phyloP scores from a whole-genome alignment of 2,329 filamentous ascomycete genomes.

The Decorospora gaudefroyi region DNA sequence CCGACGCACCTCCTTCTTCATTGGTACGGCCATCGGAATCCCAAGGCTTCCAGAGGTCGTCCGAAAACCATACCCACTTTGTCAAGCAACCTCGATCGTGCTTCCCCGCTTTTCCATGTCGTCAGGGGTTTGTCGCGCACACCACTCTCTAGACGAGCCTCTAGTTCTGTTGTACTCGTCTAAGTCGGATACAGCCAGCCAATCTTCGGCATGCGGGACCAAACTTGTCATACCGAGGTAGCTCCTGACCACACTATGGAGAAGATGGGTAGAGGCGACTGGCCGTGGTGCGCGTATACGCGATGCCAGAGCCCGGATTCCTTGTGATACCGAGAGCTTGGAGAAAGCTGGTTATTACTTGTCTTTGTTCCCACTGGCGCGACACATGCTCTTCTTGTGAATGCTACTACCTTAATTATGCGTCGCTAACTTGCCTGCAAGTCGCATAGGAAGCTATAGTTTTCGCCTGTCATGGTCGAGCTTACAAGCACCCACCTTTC shows the following conservation, averaged over 20 bases:
- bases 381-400: conserved; percentile 6
- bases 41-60: conserved; percentile 14
- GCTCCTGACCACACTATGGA: too few species aligned
- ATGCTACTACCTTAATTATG: conserved; percentile 9
- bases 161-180: background rate
- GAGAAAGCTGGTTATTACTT: background rate
- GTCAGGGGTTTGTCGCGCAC: conserved; percentile 4
- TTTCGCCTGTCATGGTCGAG: conserved; percentile 29
- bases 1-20: background rate
- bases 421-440: conserved; percentile 2
- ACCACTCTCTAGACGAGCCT: conserved; percentile 3
- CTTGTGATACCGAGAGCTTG: conserved; percentile 4
- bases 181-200: conserved; percentile 6
- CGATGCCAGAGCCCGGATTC: conserved; percentile 1
- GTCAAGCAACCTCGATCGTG: conserved; percentile 5
- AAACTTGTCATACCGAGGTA: conserved; percentile 16
- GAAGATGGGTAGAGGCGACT: background rate
- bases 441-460: background rate
- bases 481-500: conserved; percentile 24
- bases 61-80: conserved; percentile 3
- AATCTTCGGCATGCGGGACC: conserved; percentile 1
- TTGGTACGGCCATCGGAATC: background rate
- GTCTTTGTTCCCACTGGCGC: background rate
- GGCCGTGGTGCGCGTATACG: background rate
- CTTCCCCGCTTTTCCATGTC: conserved; percentile 21